A percentile compares a stretch with the other conserved stretches of the same genome.
Evolutionary conservation across 208 protist species (phyloP).

Genomic region (Trypanosoma congolense): DNA sequence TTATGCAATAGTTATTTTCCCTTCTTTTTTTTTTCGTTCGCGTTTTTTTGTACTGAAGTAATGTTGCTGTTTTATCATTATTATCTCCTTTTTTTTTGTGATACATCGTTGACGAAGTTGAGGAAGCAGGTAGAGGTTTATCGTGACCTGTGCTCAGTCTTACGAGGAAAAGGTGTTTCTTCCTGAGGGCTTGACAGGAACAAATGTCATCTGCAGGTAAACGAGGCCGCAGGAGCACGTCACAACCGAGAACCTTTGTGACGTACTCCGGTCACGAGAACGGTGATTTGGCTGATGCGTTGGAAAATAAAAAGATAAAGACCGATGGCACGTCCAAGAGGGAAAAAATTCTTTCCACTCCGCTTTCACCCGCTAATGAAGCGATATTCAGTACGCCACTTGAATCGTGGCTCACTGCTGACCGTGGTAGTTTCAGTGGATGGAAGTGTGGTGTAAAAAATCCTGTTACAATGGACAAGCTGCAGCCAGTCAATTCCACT

Average conservation of each 20-base stretch:
- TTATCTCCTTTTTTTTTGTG: no score
- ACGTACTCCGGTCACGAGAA: constrained; percentile 17
- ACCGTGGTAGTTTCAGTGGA: constrained; percentile 17
- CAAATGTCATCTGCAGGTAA: no score
- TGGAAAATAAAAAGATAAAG: not conserved
- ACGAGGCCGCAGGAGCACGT: not conserved
- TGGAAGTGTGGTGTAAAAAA: constrained; percentile 16
- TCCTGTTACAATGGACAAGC: constrained; percentile 8
- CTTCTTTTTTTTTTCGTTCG: no score
- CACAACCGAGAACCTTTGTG: constrained; percentile 1
- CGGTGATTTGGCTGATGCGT: not conserved
- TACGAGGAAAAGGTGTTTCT: no score
- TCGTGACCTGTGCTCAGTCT: no score
- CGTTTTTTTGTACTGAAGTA: no score
- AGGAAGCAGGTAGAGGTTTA: no score
- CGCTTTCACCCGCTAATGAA: constrained; percentile 25
- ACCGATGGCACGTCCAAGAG: constrained; percentile 7
- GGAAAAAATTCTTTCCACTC: constrained; percentile 12
- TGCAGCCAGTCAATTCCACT: constrained; percentile 14
- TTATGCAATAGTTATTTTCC: no score
- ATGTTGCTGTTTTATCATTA: no score
- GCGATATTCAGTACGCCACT: constrained; percentile 30
- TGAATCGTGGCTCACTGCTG: constrained; percentile 24
- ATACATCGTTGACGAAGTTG: no score
- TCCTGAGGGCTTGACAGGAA: no score